Conservation (phyloP, 2,329 filamentous ascomycete species). For the Aspergillus persii region DNA sequence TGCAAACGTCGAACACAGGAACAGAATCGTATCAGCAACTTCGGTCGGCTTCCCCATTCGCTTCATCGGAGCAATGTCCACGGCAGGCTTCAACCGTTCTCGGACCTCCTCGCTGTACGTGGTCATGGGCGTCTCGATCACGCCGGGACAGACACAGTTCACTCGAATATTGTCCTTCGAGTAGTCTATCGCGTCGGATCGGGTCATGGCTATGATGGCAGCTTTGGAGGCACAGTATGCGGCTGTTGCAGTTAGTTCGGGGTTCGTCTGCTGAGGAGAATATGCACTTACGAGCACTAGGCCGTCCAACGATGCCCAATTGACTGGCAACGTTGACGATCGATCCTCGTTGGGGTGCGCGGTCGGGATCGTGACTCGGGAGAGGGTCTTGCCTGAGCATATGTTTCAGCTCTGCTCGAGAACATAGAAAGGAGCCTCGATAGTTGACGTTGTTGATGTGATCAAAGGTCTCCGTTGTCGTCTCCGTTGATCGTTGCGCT, state of each 20-base stretch:
- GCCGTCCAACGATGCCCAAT: constrained; percentile 50
- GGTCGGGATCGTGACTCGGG: constrained; percentile 34
- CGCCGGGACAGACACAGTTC: constrained; percentile 40
- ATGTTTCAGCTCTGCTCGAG: constrained; percentile 42
- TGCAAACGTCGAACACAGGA: constrained; percentile 49
- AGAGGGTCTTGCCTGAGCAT: constrained; percentile 50
- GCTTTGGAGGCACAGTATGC: constrained; percentile 60
- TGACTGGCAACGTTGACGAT: constrained; percentile 56
- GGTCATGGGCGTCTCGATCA: constrained; percentile 50
- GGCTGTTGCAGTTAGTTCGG: constrained; percentile 32
- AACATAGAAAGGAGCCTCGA: constrained; percentile 50
- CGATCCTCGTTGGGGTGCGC: constrained; percentile 44
- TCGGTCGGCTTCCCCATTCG: constrained; percentile 53
- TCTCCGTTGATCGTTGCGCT: constrained; percentile 40
- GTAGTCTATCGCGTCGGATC: constrained; percentile 58
- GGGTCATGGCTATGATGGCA: constrained; percentile 58
- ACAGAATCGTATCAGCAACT: constrained; percentile 51
- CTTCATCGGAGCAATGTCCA: constrained; percentile 51
- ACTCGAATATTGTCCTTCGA: constrained; percentile 38
- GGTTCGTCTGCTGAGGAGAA: not conserved
- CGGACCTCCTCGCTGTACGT: constrained; percentile 40
- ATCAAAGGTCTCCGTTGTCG: constrained; percentile 51
- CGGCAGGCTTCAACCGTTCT: constrained; percentile 41
- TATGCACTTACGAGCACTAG: constrained; percentile 43
- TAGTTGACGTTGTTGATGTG: constrained; percentile 57